Evolutionary conservation across 495 filamentous ascomycete genomes (phyloP).

Genomic region (Aspergillus saccharolyticus): DNA sequence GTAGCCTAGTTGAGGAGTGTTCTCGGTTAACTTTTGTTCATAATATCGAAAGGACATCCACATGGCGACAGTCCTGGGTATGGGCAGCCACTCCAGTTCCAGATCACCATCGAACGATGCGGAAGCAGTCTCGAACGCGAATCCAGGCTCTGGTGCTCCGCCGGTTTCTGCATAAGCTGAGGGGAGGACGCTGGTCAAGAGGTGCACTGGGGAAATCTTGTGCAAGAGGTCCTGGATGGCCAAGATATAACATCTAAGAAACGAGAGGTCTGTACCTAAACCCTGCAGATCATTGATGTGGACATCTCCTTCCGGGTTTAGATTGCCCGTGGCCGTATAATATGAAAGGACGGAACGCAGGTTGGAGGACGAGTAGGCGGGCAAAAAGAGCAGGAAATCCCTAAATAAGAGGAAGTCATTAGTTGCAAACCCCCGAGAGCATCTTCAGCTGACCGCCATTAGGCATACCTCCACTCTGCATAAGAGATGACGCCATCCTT

Average conservation of each 20-base stretch:
- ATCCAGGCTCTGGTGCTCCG: slow-evolving; percentile 20
- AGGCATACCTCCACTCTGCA: slow-evolving; percentile 88
- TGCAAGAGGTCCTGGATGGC: slow-evolving; percentile 38
- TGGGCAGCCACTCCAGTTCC: slow-evolving; percentile 43
- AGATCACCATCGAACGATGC: slow-evolving; percentile 32
- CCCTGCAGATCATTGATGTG: slow-evolving; percentile 86
- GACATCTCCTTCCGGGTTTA: slow-evolving; percentile 93
- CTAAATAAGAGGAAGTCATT: slow-evolving; percentile 72
- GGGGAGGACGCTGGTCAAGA: slow-evolving; percentile 36
- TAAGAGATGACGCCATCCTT: slow-evolving; percentile 85
- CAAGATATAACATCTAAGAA: slow-evolving; percentile 53
- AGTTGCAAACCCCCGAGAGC: slow-evolving; percentile 14
- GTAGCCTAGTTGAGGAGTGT: slow-evolving; percentile 78
- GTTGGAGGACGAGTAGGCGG: slow-evolving; percentile 59
- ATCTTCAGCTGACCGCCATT: slow-evolving; percentile 6
- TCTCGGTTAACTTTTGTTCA: slow-evolving; percentile 57
- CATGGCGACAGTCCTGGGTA: slow-evolving; percentile 44
- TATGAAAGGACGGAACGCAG: slow-evolving; percentile 86
- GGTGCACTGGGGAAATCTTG: slow-evolving; percentile 35
- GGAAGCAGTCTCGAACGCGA: slow-evolving; percentile 28
- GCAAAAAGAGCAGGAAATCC: slow-evolving; percentile 93
- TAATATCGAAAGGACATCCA: slow-evolving; percentile 47
- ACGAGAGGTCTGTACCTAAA: slow-evolving; percentile 81
- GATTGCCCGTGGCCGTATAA: slow-evolving; percentile 81
- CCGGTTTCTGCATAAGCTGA: slow-evolving; percentile 36